A percentile compares a stretch with the other conserved stretches of the same genome.
These are phyloP conservation scores for Hirschioporus abietinus DNA, from an alignment of 768 basidiomycete genomes.

Conservation along the genomic window DNA sequence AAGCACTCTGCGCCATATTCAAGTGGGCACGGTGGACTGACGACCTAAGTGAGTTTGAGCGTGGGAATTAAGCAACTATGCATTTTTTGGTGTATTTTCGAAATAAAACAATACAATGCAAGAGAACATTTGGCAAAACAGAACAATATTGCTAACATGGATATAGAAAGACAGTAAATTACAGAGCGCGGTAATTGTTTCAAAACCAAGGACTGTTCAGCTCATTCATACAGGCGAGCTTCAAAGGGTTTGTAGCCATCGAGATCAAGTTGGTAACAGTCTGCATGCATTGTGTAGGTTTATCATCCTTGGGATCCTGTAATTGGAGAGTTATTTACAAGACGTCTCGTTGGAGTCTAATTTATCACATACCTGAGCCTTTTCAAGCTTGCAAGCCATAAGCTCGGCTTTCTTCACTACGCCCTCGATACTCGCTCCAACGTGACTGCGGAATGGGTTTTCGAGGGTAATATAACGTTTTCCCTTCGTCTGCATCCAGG, in stretches of 20 bases:
- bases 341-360: neutral
- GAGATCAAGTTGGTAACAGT: slow-evolving; percentile 81
- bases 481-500: slow-evolving; percentile 59
- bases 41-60: too few species aligned
- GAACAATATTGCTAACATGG: neutral
- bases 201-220: slow-evolving; percentile 84
- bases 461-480: slow-evolving; percentile 56
- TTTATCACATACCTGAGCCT: slow-evolving; percentile 57
- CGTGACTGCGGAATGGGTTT: slow-evolving; percentile 46
- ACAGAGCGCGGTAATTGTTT: slow-evolving; percentile 5
- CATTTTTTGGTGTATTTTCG: neutral
- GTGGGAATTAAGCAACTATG: too few species aligned
- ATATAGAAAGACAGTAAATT: neutral
- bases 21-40: too few species aligned
- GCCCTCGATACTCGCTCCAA: slow-evolving; percentile 56
- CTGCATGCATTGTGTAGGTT: slow-evolving; percentile 60
- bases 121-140: neutral
- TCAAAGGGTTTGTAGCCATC: slow-evolving; percentile 79
- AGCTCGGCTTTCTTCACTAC: slow-evolving; percentile 77
- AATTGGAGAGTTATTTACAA: slow-evolving; percentile 20
- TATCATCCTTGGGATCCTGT: slow-evolving; percentile 29
- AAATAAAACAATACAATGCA: neutral
- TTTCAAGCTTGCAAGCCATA: slow-evolving; percentile 82
- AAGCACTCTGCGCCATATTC: too few species aligned
- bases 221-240: slow-evolving; percentile 83